Base-by-base conservation (phyloP, 169 alveolate genomes). In the Cryptosporidium parvum region DNA sequence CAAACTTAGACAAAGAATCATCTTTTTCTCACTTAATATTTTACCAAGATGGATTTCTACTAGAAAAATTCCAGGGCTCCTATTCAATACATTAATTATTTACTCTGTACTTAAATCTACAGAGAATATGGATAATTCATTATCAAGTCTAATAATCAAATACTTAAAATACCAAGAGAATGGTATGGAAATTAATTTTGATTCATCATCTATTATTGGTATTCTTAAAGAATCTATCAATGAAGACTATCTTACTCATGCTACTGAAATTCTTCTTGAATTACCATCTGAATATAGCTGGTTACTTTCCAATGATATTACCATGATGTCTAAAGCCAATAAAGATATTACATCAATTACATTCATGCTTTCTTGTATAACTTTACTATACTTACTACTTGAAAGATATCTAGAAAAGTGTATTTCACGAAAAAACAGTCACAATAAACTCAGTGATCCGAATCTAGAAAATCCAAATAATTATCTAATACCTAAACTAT, bases 11-110 rank as follows among this genome's bases (percentile, higher is more conserved):
- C 42, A 59, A n/a, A 52, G 68, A 73, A 29, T 59, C 12, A 58
- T 52, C 0, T 14, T 14, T 10, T 52, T 7, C 18, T 31, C 68
- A 14, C 39, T 73, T 4, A 73, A 73, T 31, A 59, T 35, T 5
- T 18, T 73, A 12, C 86, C 86, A 56, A 52, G 26, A 33, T 73
- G 86, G 86, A 1, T 73, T 23, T 29, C 48, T 18, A 53, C 53
- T 16, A 73, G 37, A 10, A 73, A 59, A 35, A 58, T 73, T n/a
- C 61, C 72, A 33, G 70, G 70, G 2, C 35, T 53, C 21, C n/a
- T 73, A 73, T 73, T 73, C 21, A 73, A 73, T 23, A 23, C 39
- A 26, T 35, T 73, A 33, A 18, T 73, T 6, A 42, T 73, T 21
- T 59, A 73, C 70, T 73, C 86, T 18, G 21, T 73, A 9, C 29